Evolutionary conservation across 768 basidiomycete species (phyloP).

Genomic region (Naganishia friedmannii): DNA sequence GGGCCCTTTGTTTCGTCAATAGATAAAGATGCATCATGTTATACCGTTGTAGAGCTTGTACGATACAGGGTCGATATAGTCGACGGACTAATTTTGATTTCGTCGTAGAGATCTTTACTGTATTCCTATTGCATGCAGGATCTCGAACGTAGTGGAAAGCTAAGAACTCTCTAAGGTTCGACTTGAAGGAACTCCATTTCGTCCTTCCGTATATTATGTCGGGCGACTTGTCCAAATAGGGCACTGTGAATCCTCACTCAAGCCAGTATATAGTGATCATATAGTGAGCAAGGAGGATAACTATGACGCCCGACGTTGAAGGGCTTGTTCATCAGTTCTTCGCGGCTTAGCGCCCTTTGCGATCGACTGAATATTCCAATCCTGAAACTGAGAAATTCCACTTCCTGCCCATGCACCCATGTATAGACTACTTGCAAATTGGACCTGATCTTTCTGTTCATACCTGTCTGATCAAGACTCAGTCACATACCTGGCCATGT

Average conservation of each 20-base stretch:
- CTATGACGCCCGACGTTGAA: too few relatives aligned
- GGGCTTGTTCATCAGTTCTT: too few relatives aligned
- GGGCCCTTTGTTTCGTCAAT: background rate
- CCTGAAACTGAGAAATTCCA: too few relatives aligned
- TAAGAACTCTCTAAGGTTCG: background rate
- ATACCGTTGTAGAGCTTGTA: constrained; percentile 18
- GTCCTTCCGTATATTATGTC: too few relatives aligned
- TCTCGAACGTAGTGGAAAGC: background rate
- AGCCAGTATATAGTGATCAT: too few relatives aligned
- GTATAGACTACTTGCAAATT: background rate
- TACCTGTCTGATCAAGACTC: background rate
- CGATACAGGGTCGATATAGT: background rate
- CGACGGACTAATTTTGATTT: background rate
- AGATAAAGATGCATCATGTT: background rate
- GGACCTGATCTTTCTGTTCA: background rate
- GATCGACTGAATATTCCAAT: too few relatives aligned
- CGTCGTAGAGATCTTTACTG: constrained; percentile 1
- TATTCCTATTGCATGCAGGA: constrained; percentile 7
- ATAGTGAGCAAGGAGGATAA: too few relatives aligned
- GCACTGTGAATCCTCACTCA: too few relatives aligned
- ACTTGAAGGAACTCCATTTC: background rate
- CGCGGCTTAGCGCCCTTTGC: too few relatives aligned
- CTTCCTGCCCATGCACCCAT: too few relatives aligned
- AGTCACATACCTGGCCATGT: constrained; percentile 3
- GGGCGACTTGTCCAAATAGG: too few relatives aligned